phyloP scores from a whole-genome alignment of 2,329 filamentous ascomycete species.

The Stagonosporopsis cucurbitacearum region DNA sequence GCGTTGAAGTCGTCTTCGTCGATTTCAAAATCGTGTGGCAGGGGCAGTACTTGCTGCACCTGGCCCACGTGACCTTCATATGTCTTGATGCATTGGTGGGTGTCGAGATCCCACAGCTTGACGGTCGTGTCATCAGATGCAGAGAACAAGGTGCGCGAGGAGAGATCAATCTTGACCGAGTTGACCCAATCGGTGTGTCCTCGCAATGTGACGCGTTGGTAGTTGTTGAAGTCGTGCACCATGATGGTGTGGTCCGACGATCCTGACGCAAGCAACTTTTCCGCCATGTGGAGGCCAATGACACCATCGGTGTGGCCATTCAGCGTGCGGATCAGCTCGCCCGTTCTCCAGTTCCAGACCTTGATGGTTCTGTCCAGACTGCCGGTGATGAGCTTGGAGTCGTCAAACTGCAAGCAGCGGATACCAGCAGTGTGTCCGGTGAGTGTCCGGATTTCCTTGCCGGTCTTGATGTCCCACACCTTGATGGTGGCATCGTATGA shows the following conservation, averaged over 20 bases:
- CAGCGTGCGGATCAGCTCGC: slow-evolving; percentile 82
- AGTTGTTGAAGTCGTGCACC: slow-evolving; percentile 89
- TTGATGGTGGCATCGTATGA: slow-evolving; percentile 96
- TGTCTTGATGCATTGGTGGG: slow-evolving; percentile 73
- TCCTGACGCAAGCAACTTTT: slow-evolving; percentile 82
- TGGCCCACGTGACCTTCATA: slow-evolving; percentile 94
- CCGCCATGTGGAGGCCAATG: slow-evolving; percentile 86
- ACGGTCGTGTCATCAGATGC: slow-evolving; percentile 93
- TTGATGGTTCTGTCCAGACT: slow-evolving; percentile 87
- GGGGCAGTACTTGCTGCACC: slow-evolving; percentile 86
- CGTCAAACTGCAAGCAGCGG: slow-evolving; percentile 89
- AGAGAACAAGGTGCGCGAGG: slow-evolving; percentile 85
- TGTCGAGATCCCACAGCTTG: slow-evolving; percentile 92
- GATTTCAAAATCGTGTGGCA: slow-evolving; percentile 88
- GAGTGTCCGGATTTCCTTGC: slow-evolving; percentile 84
- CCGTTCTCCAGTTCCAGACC: slow-evolving; percentile 97
- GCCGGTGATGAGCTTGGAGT: slow-evolving; percentile 87
- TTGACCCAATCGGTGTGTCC: slow-evolving; percentile 97
- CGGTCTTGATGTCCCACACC: slow-evolving; percentile 93
- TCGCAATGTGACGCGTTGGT: slow-evolving; percentile 77
- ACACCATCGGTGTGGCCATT: slow-evolving; percentile 81
- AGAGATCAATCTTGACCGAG: slow-evolving; percentile 83
- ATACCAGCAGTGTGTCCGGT: slow-evolving; percentile 83
- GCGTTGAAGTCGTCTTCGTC: slow-evolving; percentile 70
- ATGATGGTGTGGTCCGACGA: slow-evolving; percentile 90